Base-by-base conservation (phyloP, 2,329 filamentous ascomycete genomes). In the Drechslerella dactyloides region DNA sequence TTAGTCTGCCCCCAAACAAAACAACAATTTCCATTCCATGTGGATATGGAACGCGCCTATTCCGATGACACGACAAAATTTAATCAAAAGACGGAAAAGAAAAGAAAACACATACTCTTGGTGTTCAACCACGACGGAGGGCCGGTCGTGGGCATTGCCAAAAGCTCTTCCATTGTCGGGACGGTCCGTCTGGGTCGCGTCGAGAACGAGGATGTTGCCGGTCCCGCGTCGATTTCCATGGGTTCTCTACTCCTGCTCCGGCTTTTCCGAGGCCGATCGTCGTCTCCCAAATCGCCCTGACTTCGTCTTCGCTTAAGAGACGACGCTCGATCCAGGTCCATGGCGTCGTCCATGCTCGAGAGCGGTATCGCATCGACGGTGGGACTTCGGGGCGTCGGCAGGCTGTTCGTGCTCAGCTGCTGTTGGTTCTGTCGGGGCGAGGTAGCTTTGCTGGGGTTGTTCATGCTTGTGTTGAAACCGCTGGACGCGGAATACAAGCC, bases 401-500 rank as follows among this genome's bases (percentile, higher is more conserved):
- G 19, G 24, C 68, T 72, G 33, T 72, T 72, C 19, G 68, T 53
- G n/a, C 23, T 61, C 37, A 27, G 35, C 17, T 53, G 33, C 17
- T 63, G 59, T 3, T 50, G 21, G 48, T 72, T 72, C 15, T 65
- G 64, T 53, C 42, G 53, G 42, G 68, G 68, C 3, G 68, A 72
- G 21, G 68, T 72, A 55, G 60, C 35, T 65, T 72, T 70, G 30
- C 63, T 63, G 30, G 68, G 59, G 40, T 33, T 33, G 27, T 72
- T 72, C 68, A 72, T 72, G 68, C 53, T 61, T 51, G 51, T 59
- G 51, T 57, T 61, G 68, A 72, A 72, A 61, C 68, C 68, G 68
- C 68, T 72, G 11, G 68, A 72, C 35, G 68, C 68, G 68, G 68
- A 72, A 65, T 72, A 72, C 60, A 65, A 57, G 44, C 68, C 68